Evolutionary conservation across 768 basidiomycete species (phyloP).

Genomic region (Zangia roseola): DNA sequence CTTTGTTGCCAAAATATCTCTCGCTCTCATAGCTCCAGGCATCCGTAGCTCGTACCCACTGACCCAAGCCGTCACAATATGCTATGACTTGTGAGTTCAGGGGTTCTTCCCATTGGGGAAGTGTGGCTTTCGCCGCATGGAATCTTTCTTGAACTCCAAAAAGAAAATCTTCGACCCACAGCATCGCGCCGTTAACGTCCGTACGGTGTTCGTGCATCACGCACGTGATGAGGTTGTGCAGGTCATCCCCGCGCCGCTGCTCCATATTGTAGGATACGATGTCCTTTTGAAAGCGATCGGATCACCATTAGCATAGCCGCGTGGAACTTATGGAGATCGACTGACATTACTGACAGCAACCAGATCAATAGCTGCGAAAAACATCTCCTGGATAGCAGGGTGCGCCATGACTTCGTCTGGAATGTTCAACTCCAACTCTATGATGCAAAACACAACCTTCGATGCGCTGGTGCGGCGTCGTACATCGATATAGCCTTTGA

Average conservation of each 20-base stretch:
- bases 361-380: slow-evolving; percentile 31
- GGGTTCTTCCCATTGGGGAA: slow-evolving; percentile 41
- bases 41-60: slow-evolving; percentile 50
- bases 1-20: slow-evolving; percentile 41
- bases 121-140: slow-evolving; percentile 11
- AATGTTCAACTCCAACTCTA: slow-evolving; percentile 35
- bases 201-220: slow-evolving; percentile 45
- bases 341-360: slow-evolving; percentile 36
- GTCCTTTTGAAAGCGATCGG: slow-evolving; percentile 16
- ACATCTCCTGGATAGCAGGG: slow-evolving; percentile 35
- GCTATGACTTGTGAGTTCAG: slow-evolving; percentile 40
- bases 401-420: slow-evolving; percentile 43
- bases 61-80: slow-evolving; percentile 48
- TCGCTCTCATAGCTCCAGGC: slow-evolving; percentile 50
- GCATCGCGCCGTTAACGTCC: slow-evolving; percentile 15
- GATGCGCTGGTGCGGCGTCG: slow-evolving; percentile 42
- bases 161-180: slow-evolving; percentile 14
- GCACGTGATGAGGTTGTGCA: slow-evolving; percentile 48
- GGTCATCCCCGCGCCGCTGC: slow-evolving; percentile 29
- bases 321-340: not conserved
- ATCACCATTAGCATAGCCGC: not conserved
- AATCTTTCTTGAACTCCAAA: slow-evolving; percentile 4
- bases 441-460: slow-evolving; percentile 39
- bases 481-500: slow-evolving; percentile 40
- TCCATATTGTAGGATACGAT: slow-evolving; percentile 33